Conservation (phyloP, 345 rosid species). For the Acer saccharum region DNA sequence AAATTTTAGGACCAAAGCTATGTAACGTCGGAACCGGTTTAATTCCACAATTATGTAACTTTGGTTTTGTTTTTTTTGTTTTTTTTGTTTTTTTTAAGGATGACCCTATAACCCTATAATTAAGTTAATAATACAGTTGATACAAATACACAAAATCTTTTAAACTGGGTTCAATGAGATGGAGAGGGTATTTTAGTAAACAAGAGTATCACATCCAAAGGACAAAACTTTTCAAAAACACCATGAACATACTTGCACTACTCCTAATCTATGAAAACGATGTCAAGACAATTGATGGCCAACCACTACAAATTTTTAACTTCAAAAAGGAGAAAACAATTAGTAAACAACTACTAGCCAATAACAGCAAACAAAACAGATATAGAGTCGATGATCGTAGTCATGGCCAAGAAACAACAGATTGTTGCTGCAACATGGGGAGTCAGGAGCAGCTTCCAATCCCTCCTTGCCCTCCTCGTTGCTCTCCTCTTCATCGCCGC, state of each 20-base stretch:
- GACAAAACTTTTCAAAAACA: conserved; percentile 29
- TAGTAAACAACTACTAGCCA: not conserved
- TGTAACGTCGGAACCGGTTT: too few relatives aligned
- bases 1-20: too few relatives aligned
- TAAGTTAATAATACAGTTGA: not conserved
- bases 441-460: conserved; percentile 57
- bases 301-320: conserved; percentile 25
- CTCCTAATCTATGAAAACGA: conserved; percentile 18
- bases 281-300: conserved; percentile 13
- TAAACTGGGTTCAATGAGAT: not conserved
- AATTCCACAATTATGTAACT: too few relatives aligned
- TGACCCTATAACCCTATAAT: not conserved
- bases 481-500: conserved; percentile 58
- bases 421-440: conserved; percentile 36
- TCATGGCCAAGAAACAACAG: conserved; percentile 53
- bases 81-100: too few relatives aligned
- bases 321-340: conserved; percentile 23
- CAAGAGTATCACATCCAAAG: not conserved
- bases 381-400: not conserved
- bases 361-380: not conserved
- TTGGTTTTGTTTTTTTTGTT: too few relatives aligned
- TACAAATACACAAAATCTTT: not conserved
- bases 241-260: conserved; percentile 20
- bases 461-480: conserved; percentile 64
- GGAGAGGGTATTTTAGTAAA: conserved; percentile 29